Conservation (phyloP, 176 grass and related monocot genomes). For the Coix lacrymajobi region DNA sequence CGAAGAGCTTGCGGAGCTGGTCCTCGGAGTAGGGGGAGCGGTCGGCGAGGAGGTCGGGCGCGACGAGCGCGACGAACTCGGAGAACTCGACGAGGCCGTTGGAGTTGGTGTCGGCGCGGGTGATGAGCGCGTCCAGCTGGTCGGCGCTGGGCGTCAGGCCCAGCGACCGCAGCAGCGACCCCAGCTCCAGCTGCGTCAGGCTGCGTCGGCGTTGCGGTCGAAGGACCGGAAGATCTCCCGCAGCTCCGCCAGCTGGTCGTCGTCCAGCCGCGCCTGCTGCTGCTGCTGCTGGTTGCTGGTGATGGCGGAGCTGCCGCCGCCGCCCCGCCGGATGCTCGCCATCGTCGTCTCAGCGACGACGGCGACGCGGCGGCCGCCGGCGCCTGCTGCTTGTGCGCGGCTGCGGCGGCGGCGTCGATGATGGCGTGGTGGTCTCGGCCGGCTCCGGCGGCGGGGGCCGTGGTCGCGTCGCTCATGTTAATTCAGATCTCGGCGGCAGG, state of each 20-base stretch:
- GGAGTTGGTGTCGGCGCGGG: constrained; percentile 70
- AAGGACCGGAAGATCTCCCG: constrained; percentile 89
- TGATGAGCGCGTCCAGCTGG: constrained; percentile 71
- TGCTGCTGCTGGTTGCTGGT: background rate
- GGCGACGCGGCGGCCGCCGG: too few relatives aligned
- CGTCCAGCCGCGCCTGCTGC: constrained; percentile 25
- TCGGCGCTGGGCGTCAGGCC: constrained; percentile 63
- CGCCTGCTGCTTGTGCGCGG: too few relatives aligned
- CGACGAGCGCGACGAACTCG: constrained; percentile 78
- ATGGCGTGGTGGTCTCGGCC: too few relatives aligned
- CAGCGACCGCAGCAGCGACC: constrained; percentile 79
- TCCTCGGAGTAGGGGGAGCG: constrained; percentile 79
- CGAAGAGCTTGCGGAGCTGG: constrained; percentile 65
- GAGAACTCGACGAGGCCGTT: constrained; percentile 95
- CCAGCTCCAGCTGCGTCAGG: constrained; percentile 90
- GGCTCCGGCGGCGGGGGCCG: background rate
- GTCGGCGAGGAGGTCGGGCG: constrained; percentile 60
- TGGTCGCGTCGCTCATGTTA: background rate
- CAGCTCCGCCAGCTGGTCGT: constrained; percentile 71
- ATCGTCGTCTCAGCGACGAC: background rate
- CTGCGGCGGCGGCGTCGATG: too few relatives aligned
- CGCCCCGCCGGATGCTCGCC: background rate
- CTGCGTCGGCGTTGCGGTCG: constrained; percentile 83
- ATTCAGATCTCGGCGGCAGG: background rate
- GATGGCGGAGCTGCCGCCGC: background rate